These are phyloP conservation scores for Hyaloraphidium curvatum DNA, from an alignment of 192 early-diverging fungal genomes.

Conservation along the genomic window DNA sequence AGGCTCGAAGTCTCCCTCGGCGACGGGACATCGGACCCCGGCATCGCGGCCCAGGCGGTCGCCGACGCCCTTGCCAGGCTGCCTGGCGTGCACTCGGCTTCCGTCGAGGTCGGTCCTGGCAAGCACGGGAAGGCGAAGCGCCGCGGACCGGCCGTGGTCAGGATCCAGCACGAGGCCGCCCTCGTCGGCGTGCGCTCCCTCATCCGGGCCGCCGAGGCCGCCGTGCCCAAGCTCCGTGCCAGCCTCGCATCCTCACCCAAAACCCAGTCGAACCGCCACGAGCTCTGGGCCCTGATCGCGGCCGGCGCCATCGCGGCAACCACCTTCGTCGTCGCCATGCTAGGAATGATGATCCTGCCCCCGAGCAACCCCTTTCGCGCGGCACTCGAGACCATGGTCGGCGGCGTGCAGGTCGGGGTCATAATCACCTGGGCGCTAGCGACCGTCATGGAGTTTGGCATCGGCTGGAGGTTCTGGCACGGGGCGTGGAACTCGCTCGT, in stretches of 20 bases:
- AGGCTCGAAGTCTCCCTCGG: background rate
- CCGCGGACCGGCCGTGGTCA: background rate
- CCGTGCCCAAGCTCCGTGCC: conserved; percentile 41
- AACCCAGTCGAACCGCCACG: conserved; percentile 33
- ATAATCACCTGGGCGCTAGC: too few species aligned
- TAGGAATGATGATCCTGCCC: too few species aligned
- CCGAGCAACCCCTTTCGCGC: conserved; percentile 20
- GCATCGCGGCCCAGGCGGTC: conserved; percentile 6
- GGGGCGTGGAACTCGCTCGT: conserved; percentile 40
- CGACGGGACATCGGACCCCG: background rate
- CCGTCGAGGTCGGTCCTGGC: background rate
- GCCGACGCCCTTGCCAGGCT: background rate
- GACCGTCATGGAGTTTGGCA: conserved; percentile 55
- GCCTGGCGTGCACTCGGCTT: background rate
- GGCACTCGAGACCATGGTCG: too few species aligned
- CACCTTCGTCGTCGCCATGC: conserved; percentile 56
- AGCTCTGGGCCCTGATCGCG: conserved; percentile 55
- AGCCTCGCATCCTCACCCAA: conserved; percentile 28
- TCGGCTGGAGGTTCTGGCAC: conserved; percentile 45
- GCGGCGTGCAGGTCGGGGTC: too few species aligned
- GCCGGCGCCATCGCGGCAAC: conserved; percentile 60
- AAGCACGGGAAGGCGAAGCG: background rate
- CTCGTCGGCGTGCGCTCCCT: conserved; percentile 54
- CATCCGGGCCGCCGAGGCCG: conserved; percentile 52
- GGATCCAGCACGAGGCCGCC: conserved; percentile 35